A percentile compares a stretch with the other conserved stretches of the same genome.
These are phyloP conservation scores for Mucor irregularis DNA, from an alignment of 371 early-diverging fungal species.

Conservation along the genomic window DNA sequence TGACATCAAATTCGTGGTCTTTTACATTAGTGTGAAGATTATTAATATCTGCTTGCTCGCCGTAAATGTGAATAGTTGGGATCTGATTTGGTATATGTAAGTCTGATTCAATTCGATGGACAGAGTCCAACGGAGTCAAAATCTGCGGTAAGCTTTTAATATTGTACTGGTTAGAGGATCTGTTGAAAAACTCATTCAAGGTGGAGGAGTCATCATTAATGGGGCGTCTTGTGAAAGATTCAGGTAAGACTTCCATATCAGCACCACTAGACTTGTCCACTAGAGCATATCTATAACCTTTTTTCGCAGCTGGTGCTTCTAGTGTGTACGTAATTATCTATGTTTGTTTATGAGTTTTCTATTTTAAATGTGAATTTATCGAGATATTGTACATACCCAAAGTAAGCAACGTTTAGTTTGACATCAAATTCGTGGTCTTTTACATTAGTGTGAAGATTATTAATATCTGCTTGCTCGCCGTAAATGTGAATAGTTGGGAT, in stretches of 20 bases:
- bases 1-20: conserved; percentile 12
- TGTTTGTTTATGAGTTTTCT: no score
- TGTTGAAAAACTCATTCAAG: conserved; percentile 17
- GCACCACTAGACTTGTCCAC: no score
- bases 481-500: conserved; percentile 27
- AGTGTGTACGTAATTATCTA: background rate
- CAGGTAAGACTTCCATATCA: no score
- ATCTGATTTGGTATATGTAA: conserved; percentile 22
- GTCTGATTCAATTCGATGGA: conserved; percentile 19
- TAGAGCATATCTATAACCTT: conserved; percentile 15
- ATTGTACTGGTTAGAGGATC: conserved; percentile 20
- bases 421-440: conserved; percentile 13
- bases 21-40: conserved; percentile 28
- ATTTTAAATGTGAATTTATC: no score
- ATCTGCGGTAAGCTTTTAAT: conserved; percentile 8
- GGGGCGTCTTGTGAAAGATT: conserved; percentile 9
- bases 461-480: conserved; percentile 14
- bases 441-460: conserved; percentile 24
- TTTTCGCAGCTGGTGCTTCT: conserved; percentile 11
- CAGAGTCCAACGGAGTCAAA: conserved; percentile 4
- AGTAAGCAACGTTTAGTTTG: conserved; percentile 23
- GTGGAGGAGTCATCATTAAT: conserved; percentile 1
- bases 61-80: conserved; percentile 25
- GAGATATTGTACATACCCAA: no score
- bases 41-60: conserved; percentile 16